Conservation (phyloP, 2,329 filamentous ascomycete species). For the Aspergillus amoenus region DNA sequence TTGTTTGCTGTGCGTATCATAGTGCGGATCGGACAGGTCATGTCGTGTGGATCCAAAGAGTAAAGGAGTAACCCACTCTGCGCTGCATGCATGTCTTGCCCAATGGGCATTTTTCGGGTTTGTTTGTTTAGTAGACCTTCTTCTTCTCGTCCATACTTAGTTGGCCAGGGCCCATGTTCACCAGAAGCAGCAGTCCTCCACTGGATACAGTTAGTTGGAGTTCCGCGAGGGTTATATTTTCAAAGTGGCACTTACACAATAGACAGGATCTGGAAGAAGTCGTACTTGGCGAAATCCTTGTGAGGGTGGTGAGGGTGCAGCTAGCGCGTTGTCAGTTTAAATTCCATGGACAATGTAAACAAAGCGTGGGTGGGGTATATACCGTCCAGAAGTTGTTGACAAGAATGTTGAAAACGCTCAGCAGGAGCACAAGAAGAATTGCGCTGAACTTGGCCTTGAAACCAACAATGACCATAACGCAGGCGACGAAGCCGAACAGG, state of each 20-base stretch:
- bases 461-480: constrained; percentile 97
- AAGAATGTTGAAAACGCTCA: constrained; percentile 93
- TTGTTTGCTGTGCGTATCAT: background rate
- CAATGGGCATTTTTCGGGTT: background rate
- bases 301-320: constrained; percentile 97
- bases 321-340: constrained; percentile 46
- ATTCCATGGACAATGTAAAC: background rate
- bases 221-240: background rate
- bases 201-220: constrained; percentile 32
- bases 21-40: background rate
- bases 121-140: constrained; percentile 80
- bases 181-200: constrained; percentile 88
- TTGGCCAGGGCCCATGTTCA: constrained; percentile 97
- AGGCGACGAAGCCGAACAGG: constrained; percentile 81
- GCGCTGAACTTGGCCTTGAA: constrained; percentile 99
- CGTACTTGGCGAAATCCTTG: constrained; percentile 99
- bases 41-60: background rate
- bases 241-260: constrained; percentile 66
- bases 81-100: background rate
- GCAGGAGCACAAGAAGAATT: constrained; percentile 87
- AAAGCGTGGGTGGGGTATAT: constrained; percentile 44
- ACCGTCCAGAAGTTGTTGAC: constrained; percentile 99
- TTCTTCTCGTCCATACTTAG: constrained; percentile 99
- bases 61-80: background rate
- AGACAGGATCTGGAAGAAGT: constrained; percentile 99